phyloP scores from a whole-genome alignment of 2,329 filamentous ascomycete species.

The Apiospora koreana region DNA sequence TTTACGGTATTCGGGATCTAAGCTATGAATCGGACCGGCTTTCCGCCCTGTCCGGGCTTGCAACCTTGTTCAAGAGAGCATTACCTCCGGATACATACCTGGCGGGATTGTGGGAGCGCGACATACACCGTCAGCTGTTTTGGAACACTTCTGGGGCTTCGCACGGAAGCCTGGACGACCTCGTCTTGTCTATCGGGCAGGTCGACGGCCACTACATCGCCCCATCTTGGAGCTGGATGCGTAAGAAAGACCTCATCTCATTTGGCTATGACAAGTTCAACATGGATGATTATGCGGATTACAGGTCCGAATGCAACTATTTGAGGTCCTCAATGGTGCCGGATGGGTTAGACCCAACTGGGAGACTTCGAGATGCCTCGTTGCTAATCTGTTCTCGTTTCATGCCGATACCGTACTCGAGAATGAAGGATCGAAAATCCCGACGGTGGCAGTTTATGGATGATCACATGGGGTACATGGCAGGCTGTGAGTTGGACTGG shows the following conservation, averaged over 20 bases:
- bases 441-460: background rate
- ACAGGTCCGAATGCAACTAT: background rate
- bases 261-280: background rate
- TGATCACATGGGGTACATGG: background rate
- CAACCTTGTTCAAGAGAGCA: background rate
- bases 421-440: background rate
- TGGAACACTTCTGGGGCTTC: background rate
- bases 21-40: background rate
- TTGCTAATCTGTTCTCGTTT: background rate
- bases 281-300: background rate
- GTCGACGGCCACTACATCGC: background rate
- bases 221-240: background rate
- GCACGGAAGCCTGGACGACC: background rate
- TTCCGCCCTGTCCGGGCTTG: background rate
- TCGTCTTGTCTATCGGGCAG: background rate
- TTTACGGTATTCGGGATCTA: background rate
- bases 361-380: slow-evolving; percentile 2
- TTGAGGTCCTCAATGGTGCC: background rate
- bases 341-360: background rate
- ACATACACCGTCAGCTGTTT: slow-evolving; percentile 7
- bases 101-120: background rate
- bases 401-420: background rate
- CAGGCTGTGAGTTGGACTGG: background rate
- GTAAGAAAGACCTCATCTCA: background rate
- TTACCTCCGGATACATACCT: background rate